Percentiles rank a stretch among this genome's conserved stretches.
Evolutionary conservation across 2,329 filamentous ascomycete genomes (phyloP).

Genomic region (Hymenoscyphus infarciens): DNA sequence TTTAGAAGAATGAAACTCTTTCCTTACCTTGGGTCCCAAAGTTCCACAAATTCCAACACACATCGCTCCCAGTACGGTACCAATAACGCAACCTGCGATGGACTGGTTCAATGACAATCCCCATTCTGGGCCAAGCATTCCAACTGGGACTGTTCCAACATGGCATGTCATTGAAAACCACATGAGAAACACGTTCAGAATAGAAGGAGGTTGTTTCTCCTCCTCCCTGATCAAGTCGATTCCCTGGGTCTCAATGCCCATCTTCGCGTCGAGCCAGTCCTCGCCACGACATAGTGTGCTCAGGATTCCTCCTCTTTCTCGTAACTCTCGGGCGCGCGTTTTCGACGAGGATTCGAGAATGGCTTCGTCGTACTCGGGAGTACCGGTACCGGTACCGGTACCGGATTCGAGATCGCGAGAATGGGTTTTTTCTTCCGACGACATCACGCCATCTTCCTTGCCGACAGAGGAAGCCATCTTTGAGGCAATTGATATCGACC

Average conservation of each 20-base stretch:
- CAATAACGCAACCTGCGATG: conserved; percentile 40
- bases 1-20: too few relatives aligned
- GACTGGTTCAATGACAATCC: conserved; percentile 44
- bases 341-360: conserved; percentile 17
- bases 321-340: conserved; percentile 28
- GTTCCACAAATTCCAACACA: conserved; percentile 41
- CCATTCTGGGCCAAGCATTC: conserved; percentile 46
- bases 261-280: conserved; percentile 41
- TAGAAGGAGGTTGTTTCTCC: conserved; percentile 41
- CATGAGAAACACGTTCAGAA: conserved; percentile 41
- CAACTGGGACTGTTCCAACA: conserved; percentile 39
- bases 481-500: neutral
- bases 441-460: conserved; percentile 26
- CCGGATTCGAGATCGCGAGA: conserved; percentile 27
- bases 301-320: conserved; percentile 24
- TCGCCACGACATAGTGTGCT: conserved; percentile 37
- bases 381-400: too few relatives aligned
- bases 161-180: conserved; percentile 45
- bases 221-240: conserved; percentile 45
- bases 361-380: conserved; percentile 12
- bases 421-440: conserved; percentile 14
- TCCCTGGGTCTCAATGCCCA: conserved; percentile 46
- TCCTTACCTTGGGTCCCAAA: conserved; percentile 41
- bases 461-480: conserved; percentile 31
- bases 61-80: conserved; percentile 40